Base-by-base conservation (phyloP, 2,329 filamentous ascomycete species). In the Calonectria pteridis region DNA sequence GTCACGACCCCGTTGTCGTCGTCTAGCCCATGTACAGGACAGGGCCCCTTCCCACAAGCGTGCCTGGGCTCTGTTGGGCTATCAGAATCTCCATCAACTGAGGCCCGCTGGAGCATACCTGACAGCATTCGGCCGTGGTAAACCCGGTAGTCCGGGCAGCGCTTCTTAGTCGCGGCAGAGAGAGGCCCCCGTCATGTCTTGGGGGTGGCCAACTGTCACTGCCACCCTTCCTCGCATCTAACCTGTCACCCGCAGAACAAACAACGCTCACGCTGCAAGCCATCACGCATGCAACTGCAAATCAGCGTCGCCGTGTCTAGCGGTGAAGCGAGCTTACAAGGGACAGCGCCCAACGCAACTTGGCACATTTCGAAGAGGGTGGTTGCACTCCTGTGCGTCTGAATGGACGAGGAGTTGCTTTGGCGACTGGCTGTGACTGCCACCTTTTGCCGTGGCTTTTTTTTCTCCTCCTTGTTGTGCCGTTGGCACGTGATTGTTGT, bases 221-320 rank as follows among this genome's bases (percentile, higher is more conserved):
- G 55, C 55, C 55, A 62, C 55, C 55, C 55, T 40, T 62, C 55
- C 18, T 62, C 26, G 55, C 55, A 62, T 62, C 33, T 37, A 40
- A 62, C 55, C 33, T 62, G 55, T 62, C 55, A 62, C 55, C 33
- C 55, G 33, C 55, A 62, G 55, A 62, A 59, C 55, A 40, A 28
- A 59, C 55, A 40, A 37, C 55, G 35, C 51, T 55, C 51, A 31
- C 40, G 40, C 55, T 62, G 55, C 55, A 62, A 62, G 33, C 55
- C 55, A 62, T 62, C 37, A 62, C 55, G 55, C 55, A 62, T 37
- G 33, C 55, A 40, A 62, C 55, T 43, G 55, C 55, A 62, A 40
- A 37, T 62, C 55, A 62, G 55, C 55, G 20, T 28, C n/a, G 55
- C 35, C 35, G 37, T 62, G 33, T 62, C 55, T 62, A 6, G 55